These are phyloP conservation scores for Pelargonium citronellum DNA, from an alignment of 441 rosid species.

Conservation along the genomic window DNA sequence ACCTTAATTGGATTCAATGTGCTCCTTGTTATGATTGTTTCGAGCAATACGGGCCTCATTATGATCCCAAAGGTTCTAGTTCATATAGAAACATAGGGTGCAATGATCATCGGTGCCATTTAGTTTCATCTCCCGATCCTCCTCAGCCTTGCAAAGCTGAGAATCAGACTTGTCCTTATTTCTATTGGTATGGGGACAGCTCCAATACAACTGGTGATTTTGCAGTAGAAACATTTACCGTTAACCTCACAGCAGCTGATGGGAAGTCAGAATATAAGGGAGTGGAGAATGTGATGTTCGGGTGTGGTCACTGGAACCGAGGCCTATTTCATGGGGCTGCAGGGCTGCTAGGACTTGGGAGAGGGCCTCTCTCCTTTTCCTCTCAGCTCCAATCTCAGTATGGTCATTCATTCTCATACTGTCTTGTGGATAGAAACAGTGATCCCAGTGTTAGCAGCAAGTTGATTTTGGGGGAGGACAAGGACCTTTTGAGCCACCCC, in stretches of 20 bases:
- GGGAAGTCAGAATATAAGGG: conserved; percentile 44
- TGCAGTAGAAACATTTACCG: conserved; percentile 69
- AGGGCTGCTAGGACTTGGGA: conserved; percentile 75
- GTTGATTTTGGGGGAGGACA: conserved; percentile 82
- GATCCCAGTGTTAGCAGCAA: conserved; percentile 76
- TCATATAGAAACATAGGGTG: conserved; percentile 62
- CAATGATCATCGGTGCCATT: conserved; percentile 49
- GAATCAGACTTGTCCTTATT: conserved; percentile 71
- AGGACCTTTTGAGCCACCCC: conserved; percentile 54
- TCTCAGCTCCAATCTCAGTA: conserved; percentile 77
- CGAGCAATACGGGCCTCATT: conserved; percentile 59
- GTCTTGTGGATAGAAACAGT: conserved; percentile 79
- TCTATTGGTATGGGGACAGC: conserved; percentile 84
- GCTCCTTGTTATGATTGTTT: conserved; percentile 70
- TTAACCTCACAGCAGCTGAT: conserved; percentile 49
- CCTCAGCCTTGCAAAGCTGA: conserved; percentile 54
- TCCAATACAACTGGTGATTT: conserved; percentile 91
- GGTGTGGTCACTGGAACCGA: conserved; percentile 92
- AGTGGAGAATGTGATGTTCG: conserved; percentile 74
- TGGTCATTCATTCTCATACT: conserved; percentile 80
- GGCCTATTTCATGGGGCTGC: conserved; percentile 78
- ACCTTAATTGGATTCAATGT: conserved; percentile 85
- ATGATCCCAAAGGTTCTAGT: conserved; percentile 46
- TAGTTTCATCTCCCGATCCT: conserved; percentile 71
- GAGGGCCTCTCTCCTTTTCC: conserved; percentile 79